Conservation (phyloP, 176 grass and related monocot species). For the Neostapfia colusana region DNA sequence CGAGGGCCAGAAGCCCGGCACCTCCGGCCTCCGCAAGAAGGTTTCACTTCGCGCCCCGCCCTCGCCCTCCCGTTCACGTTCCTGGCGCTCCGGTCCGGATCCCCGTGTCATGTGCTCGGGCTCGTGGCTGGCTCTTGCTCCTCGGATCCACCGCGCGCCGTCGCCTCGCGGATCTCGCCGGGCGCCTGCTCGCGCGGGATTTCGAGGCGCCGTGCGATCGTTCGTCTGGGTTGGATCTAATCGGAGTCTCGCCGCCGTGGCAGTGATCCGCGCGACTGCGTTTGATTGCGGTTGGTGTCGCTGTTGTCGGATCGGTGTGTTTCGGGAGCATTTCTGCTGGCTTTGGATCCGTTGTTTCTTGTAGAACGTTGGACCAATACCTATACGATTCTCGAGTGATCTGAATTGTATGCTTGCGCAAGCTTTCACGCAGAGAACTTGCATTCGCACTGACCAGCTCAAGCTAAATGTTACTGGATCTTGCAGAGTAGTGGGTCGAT, state of each 20-base stretch:
- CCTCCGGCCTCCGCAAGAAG: constrained; percentile 97
- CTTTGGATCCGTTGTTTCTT: not conserved
- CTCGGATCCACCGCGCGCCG: constrained; percentile 36
- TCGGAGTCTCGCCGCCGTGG: not conserved
- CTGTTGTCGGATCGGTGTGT: not conserved
- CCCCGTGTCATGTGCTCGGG: not conserved
- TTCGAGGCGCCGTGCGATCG: not conserved
- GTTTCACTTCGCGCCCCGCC: constrained; percentile 11
- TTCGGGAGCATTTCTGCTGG: not conserved
- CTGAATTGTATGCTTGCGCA: not conserved
- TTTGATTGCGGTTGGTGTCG: not conserved
- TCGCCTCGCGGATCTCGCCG: constrained; percentile 37
- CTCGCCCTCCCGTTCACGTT: not conserved
- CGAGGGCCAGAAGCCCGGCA: constrained; percentile 98
- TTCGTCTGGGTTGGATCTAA: constrained; percentile 14
- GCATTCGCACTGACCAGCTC: not conserved
- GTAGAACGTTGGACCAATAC: not conserved
- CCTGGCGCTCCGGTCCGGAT: not conserved
- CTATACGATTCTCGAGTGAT: not conserved
- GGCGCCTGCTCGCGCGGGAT: not conserved
- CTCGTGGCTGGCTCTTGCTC: not conserved
- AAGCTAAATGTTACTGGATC: constrained; percentile 24
- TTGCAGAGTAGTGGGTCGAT: not conserved
- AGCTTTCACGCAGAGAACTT: constrained; percentile 11
- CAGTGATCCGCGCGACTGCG: not conserved